Conservation (phyloP, 169 alveolate genomes). For the Nephromyces sp. region DNA sequence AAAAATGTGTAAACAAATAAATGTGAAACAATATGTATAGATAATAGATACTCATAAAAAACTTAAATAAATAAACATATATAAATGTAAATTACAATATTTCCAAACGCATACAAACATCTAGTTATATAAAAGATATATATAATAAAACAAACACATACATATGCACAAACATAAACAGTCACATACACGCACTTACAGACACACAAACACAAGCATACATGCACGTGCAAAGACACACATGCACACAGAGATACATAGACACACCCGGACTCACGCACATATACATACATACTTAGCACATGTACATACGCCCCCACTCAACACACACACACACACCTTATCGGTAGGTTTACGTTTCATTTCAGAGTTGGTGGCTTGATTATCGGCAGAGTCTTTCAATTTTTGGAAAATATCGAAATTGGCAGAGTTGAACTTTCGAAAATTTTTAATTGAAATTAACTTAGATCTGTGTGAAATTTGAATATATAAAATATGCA, state of each 20-base stretch:
- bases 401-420: conserved; percentile 29
- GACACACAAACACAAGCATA: neutral
- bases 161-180: neutral
- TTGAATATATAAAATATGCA: too few species aligned
- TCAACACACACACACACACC: neutral
- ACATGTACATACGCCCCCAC: neutral
- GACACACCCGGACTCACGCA: neutral
- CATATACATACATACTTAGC: neutral
- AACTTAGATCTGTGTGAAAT: too few species aligned
- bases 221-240: neutral
- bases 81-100: too few species aligned
- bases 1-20: too few species aligned
- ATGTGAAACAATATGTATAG: too few species aligned
- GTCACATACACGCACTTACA: conserved; percentile 5
- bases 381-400: conserved; percentile 15
- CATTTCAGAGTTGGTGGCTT: neutral
- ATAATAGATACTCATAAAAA: too few species aligned
- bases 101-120: too few species aligned
- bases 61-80: too few species aligned
- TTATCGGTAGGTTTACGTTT: conserved; percentile 22
- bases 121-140: too few species aligned
- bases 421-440: too few species aligned
- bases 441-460: too few species aligned
- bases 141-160: too few species aligned
- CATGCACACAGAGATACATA: neutral